A percentile compares a stretch with the other conserved stretches of the same genome.
Conservation (phyloP, 148 eudicot species). For the Rhododendron kiyosumense region DNA sequence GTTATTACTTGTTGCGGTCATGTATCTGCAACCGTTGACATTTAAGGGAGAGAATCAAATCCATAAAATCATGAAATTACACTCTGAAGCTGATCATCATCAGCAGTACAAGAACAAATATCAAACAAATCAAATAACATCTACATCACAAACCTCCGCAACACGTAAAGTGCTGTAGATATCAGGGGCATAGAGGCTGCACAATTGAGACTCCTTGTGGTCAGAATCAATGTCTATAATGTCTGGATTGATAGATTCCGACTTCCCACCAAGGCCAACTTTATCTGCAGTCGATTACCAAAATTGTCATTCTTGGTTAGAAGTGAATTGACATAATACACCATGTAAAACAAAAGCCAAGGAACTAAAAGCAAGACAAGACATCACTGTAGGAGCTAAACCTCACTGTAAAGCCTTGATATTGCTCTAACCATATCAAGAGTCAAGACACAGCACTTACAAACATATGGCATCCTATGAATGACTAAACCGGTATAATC, state of each 20-base stretch:
- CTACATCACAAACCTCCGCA: conserved; percentile 51
- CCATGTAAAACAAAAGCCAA: background rate
- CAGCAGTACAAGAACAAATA: background rate
- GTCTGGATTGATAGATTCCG: conserved; percentile 26
- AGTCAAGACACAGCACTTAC: background rate
- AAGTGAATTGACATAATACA: background rate
- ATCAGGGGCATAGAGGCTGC: conserved; percentile 65
- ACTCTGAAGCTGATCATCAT: background rate
- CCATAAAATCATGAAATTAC: background rate
- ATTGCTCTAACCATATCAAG: background rate
- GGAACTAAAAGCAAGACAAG: background rate
- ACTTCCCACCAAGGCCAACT: conserved; percentile 20
- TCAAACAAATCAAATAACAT: background rate
- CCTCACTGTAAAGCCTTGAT: background rate
- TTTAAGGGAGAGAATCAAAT: background rate
- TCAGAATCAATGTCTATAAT: conserved; percentile 60
- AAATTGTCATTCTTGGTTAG: background rate
- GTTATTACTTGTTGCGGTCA: background rate
- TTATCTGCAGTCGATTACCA: conserved; percentile 23
- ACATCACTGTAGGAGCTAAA: background rate
- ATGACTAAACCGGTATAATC: background rate
- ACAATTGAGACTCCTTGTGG: conserved; percentile 63
- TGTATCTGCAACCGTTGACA: background rate
- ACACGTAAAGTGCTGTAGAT: conserved; percentile 54
- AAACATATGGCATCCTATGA: background rate